A percentile compares a stretch with the other conserved stretches of the same genome.
phyloP scores from a whole-genome alignment of 208 protist species.

The Leishmania mexicana region DNA sequence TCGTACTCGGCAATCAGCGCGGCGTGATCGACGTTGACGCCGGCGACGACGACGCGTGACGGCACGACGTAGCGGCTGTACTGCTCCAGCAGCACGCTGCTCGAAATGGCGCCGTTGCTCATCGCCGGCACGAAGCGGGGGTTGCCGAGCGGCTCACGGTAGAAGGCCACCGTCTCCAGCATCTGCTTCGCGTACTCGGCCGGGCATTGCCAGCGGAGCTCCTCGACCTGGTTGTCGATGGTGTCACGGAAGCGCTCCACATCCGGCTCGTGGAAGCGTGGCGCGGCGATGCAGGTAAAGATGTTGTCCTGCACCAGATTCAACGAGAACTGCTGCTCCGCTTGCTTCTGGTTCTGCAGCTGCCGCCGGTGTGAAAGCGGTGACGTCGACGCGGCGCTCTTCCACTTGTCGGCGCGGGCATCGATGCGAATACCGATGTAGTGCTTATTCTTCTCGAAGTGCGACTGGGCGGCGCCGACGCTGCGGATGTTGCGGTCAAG shows the following conservation, averaged over 20 bases:
- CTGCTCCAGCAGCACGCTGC: constrained; percentile 73
- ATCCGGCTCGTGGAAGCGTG: constrained; percentile 79
- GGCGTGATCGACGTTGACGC: constrained; percentile 88
- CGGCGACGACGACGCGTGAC: constrained; percentile 80
- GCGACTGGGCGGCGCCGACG: constrained; percentile 66
- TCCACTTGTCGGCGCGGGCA: constrained; percentile 72
- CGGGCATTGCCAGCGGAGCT: constrained; percentile 82
- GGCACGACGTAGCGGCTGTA: constrained; percentile 79
- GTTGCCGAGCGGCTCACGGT: constrained; percentile 87
- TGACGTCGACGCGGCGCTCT: constrained; percentile 23
- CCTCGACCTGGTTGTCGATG: constrained; percentile 85
- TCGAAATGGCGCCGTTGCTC: constrained; percentile 71
- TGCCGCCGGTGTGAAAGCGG: constrained; percentile 21
- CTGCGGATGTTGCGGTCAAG: constrained; percentile 84
- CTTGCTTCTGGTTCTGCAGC: constrained; percentile 9
- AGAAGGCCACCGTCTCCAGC: constrained; percentile 89
- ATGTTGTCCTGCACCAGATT: constrained; percentile 84
- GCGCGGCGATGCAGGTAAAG: constrained; percentile 77
- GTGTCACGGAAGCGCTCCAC: constrained; percentile 87
- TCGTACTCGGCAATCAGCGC: constrained; percentile 89
- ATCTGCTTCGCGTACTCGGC: constrained; percentile 75
- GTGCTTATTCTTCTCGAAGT: constrained; percentile 88
- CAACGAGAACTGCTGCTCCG: constrained; percentile 41
- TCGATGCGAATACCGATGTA: constrained; percentile 83
- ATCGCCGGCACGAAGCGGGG: constrained; percentile 79